Evolutionary conservation across 768 basidiomycete species (phyloP).

Genomic region (Cytidiella melzeri): DNA sequence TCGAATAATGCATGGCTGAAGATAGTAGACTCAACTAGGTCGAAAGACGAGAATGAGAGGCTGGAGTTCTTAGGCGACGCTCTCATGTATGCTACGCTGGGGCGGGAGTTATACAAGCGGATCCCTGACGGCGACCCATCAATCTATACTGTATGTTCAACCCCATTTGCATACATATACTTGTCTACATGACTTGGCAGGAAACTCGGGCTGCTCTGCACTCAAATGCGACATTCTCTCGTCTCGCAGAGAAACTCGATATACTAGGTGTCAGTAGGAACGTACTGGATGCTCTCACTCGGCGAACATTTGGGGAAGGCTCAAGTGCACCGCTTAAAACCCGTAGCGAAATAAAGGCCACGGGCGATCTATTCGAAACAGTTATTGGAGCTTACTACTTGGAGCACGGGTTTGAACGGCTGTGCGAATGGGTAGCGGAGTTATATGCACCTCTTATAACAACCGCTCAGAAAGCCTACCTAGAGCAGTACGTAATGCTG

Average conservation of each 20-base stretch:
- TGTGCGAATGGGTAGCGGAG: conserved; percentile 33
- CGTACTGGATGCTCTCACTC: conserved; percentile 18
- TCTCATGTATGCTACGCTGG: conserved; percentile 37
- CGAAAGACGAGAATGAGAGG: conserved; percentile 28
- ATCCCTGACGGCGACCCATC: conserved; percentile 20
- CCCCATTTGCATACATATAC: conserved; percentile 10
- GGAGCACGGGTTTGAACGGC: conserved; percentile 32
- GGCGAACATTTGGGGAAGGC: conserved; percentile 22
- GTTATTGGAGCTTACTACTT: conserved; percentile 38
- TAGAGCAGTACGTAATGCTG: conserved; percentile 19
- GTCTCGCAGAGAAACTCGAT: conserved; percentile 27
- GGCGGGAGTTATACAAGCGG: conserved; percentile 31
- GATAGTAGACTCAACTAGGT: conserved; percentile 14
- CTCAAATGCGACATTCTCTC: conserved; percentile 24
- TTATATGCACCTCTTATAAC: conserved; percentile 34
- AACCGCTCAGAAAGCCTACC: conserved; percentile 24
- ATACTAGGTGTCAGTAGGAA: conserved; percentile 20
- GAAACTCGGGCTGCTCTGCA: conserved; percentile 18
- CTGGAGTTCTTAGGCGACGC: conserved; percentile 45
- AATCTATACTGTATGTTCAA: conserved; percentile 23
- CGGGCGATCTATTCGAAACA: conserved; percentile 42
- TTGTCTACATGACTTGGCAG: conserved; percentile 32
- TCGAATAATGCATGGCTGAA: conserved; percentile 25
- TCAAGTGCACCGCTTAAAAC: conserved; percentile 11
- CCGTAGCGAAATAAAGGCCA: conserved; percentile 27